Evolutionary conservation across 164 flowering plant genomes (phyloP).

Genomic region (Magnolia changhungtana): DNA sequence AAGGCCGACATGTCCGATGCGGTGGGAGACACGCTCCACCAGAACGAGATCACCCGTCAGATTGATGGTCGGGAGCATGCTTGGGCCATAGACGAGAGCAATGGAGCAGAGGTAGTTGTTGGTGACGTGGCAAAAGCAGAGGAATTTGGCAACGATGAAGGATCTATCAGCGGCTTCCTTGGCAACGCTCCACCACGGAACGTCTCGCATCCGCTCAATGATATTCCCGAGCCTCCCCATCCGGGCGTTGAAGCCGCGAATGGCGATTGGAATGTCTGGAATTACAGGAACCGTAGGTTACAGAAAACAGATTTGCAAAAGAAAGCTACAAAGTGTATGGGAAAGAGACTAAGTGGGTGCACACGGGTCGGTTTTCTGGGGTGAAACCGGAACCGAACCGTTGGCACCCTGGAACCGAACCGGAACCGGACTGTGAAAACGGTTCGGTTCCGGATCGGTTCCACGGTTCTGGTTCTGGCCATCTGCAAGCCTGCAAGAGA

Average conservation of each 20-base stretch:
- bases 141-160: conserved; percentile 29
- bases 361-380: no score
- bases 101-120: conserved; percentile 45
- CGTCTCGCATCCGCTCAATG: background rate
- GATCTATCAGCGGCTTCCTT: conserved; percentile 41
- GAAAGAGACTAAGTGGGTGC: no score
- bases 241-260: background rate
- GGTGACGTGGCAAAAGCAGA: conserved; percentile 54
- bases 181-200: conserved; percentile 22
- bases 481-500: no score
- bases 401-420: no score
- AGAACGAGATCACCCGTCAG: conserved; percentile 42
- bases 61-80: conserved; percentile 77
- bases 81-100: conserved; percentile 63
- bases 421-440: no score
- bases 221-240: background rate
- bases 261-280: background rate
- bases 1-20: conserved; percentile 33
- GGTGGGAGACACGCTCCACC: conserved; percentile 48
- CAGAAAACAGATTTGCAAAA: no score
- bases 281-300: background rate
- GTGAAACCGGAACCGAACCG: no score
- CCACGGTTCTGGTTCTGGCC: no score
- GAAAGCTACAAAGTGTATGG: no score
- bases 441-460: no score